Evolutionary conservation across 257 asterid genomes (phyloP).

Genomic region (Primulina eburnea): DNA sequence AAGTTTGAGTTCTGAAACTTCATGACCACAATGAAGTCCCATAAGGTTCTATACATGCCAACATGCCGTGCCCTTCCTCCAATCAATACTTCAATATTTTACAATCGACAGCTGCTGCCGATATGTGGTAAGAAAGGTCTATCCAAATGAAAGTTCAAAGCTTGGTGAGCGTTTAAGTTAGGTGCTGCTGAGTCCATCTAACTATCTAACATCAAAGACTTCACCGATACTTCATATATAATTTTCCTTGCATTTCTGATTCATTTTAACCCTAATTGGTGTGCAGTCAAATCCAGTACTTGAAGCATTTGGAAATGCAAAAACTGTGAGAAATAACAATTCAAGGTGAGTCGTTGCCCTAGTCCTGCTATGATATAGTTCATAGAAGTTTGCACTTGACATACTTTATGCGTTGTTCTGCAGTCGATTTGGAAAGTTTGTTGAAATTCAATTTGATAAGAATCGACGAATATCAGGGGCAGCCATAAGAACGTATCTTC

Average conservation of each 20-base stretch:
- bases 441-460: slow-evolving; percentile 93
- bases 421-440: slow-evolving; percentile 98
- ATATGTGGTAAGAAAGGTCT: background rate
- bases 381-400: slow-evolving; percentile 3
- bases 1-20: slow-evolving; percentile 2
- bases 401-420: slow-evolving; percentile 30
- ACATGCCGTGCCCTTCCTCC: background rate
- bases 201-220: background rate
- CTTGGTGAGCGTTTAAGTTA: background rate
- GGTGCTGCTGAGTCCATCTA: slow-evolving; percentile 1
- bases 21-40: background rate
- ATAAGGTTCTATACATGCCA: background rate
- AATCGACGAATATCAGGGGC: slow-evolving; percentile 97
- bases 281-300: slow-evolving; percentile 98
- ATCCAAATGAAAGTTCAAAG: background rate
- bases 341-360: slow-evolving; percentile 58
- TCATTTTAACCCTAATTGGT: slow-evolving; percentile 24
- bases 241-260: slow-evolving; percentile 17
- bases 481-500: slow-evolving; percentile 94
- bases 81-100: background rate
- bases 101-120: background rate
- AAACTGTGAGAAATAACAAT: slow-evolving; percentile 96
- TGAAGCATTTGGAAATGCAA: slow-evolving; percentile 99
- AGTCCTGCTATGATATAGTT: slow-evolving; percentile 7
- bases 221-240: slow-evolving; percentile 13